Percentiles rank a stretch among this genome's conserved stretches.
phyloP scores from a whole-genome alignment of 2,329 filamentous ascomycete genomes.

The Neoarthrinium moseri region DNA sequence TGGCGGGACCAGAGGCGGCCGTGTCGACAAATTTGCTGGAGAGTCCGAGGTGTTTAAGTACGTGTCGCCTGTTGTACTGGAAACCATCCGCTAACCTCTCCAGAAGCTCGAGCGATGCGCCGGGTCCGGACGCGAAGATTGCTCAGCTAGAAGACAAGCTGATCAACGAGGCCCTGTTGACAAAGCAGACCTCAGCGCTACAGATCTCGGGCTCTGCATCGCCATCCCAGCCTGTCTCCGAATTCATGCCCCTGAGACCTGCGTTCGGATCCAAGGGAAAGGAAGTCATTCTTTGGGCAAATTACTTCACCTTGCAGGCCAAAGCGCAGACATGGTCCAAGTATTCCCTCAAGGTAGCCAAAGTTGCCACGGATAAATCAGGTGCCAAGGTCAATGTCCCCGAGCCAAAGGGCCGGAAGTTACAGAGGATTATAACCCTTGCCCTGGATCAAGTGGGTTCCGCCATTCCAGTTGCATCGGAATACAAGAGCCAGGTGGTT shows the following conservation, averaged over 20 bases:
- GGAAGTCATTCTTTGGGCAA: conserved; percentile 48
- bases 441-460: conserved; percentile 34
- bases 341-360: conserved; percentile 41
- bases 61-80: conserved; percentile 12
- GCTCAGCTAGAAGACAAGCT: conserved; percentile 41
- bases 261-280: conserved; percentile 45
- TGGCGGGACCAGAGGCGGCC: conserved; percentile 18
- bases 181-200: conserved; percentile 35
- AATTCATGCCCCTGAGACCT: conserved; percentile 44
- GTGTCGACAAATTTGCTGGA: conserved; percentile 19
- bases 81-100: conserved; percentile 2
- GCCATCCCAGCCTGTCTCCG: conserved; percentile 10
- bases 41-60: conserved; percentile 29
- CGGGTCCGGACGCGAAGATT: conserved; percentile 26
- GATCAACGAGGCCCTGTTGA: conserved; percentile 31
- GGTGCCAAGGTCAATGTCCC: conserved; percentile 13
- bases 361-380: conserved; percentile 12
- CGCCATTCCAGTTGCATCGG: conserved; percentile 38
- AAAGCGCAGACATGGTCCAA: conserved; percentile 37
- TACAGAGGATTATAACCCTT: conserved; percentile 38
- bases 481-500: conserved; percentile 51
- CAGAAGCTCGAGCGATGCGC: conserved; percentile 14
- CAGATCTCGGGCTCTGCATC: conserved; percentile 23
- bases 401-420: conserved; percentile 41
- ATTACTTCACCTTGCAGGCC: conserved; percentile 49